Percentiles rank a stretch among this genome's conserved stretches.
Evolutionary conservation across 768 basidiomycete genomes (phyloP).

Genomic region (Trametopsis cervina): DNA sequence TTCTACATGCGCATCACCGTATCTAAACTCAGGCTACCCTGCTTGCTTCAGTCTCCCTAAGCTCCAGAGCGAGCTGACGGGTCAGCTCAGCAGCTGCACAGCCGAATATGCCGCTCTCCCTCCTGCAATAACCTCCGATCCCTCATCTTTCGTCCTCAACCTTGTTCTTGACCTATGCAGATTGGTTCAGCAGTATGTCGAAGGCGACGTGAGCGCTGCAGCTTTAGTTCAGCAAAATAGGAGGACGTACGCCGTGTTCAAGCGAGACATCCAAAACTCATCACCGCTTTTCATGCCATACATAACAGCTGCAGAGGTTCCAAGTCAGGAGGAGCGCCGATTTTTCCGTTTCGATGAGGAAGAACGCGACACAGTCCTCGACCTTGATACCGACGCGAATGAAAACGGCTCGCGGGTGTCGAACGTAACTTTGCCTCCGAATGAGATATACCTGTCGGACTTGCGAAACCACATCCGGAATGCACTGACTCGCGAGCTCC

Average conservation of each 20-base stretch:
- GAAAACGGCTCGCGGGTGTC: not conserved
- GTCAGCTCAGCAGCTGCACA: slow-evolving; percentile 22
- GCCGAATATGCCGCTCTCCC: slow-evolving; percentile 25
- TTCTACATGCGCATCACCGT: not conserved
- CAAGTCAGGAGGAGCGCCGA: not conserved
- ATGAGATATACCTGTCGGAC: slow-evolving; percentile 30
- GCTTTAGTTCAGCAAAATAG: slow-evolving; percentile 30
- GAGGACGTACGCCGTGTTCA: slow-evolving; percentile 27
- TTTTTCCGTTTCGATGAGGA: not conserved
- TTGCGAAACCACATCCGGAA: slow-evolving; percentile 31
- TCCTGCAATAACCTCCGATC: slow-evolving; percentile 25
- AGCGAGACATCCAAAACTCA: slow-evolving; percentile 29
- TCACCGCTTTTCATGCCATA: slow-evolving; percentile 35
- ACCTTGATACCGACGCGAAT: not conserved
- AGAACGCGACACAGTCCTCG: not conserved
- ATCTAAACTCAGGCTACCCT: too few species aligned
- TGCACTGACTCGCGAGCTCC: slow-evolving; percentile 36
- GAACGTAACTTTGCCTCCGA: too few species aligned
- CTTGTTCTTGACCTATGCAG: slow-evolving; percentile 29
- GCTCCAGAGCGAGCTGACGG: slow-evolving; percentile 22
- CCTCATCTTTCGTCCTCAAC: slow-evolving; percentile 30
- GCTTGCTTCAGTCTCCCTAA: slow-evolving; percentile 25
- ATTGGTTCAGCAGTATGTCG: slow-evolving; percentile 23
- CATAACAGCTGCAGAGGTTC: slow-evolving; percentile 10
- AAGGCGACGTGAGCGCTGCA: slow-evolving; percentile 21